Evolutionary conservation across 1,139 yeast genomes (phyloP).

Genomic region (Ogataea hybrid): DNA sequence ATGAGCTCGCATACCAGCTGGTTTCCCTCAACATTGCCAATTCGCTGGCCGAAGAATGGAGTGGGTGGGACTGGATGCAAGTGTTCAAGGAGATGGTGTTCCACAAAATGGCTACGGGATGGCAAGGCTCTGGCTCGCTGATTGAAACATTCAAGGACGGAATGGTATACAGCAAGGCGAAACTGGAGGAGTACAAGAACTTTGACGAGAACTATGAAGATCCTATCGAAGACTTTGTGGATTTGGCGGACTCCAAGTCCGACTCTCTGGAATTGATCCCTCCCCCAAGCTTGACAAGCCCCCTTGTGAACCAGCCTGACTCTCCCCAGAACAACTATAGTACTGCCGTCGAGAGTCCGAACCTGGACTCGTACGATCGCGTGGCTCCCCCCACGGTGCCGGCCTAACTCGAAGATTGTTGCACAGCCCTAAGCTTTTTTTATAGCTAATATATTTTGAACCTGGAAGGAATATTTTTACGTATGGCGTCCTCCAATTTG

Average conservation of each 20-base stretch:
- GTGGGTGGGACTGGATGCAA: conserved; percentile 40
- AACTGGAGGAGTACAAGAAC: conserved; percentile 17
- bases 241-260: conserved; percentile 8
- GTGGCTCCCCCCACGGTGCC: background rate
- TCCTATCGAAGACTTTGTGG: conserved; percentile 29
- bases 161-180: conserved; percentile 25
- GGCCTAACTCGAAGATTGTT: background rate
- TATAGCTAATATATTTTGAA: background rate
- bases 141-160: conserved; percentile 32
- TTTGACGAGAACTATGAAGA: conserved; percentile 23
- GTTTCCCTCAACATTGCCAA: conserved; percentile 35
- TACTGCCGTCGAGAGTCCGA: conserved; percentile 4
- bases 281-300: background rate
- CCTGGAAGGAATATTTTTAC: no score
- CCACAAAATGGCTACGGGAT: conserved; percentile 32
- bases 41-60: conserved; percentile 39
- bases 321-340: background rate
- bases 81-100: conserved; percentile 38
- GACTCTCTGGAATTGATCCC: conserved; percentile 4
- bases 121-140: conserved; percentile 33
- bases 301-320: background rate
- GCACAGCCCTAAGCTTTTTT: background rate
- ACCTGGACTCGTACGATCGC: conserved; percentile 1
- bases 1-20: conserved; percentile 38
- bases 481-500: conserved; percentile 29